A percentile compares a stretch with the other conserved stretches of the same genome.
These are phyloP conservation scores for Calcarisporium arbuscula DNA, from an alignment of 2,329 filamentous ascomycete genomes.

Conservation along the genomic window DNA sequence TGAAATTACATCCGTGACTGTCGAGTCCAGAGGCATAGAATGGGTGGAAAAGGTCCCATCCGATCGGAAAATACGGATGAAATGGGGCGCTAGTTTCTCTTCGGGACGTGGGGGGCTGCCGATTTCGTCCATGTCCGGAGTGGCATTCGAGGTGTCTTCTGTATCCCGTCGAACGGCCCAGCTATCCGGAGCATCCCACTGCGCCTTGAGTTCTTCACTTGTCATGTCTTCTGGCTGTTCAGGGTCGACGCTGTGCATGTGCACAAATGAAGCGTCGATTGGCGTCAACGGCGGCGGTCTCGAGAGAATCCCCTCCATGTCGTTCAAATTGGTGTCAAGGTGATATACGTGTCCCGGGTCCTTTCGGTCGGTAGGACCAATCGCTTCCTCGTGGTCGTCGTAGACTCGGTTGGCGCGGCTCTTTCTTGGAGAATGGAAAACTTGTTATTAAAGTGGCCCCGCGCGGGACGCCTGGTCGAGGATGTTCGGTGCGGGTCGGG, in stretches of 20 bases:
- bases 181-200: slow-evolving; percentile 92
- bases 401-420: slow-evolving; percentile 36
- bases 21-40: slow-evolving; percentile 75
- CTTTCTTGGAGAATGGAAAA: slow-evolving; percentile 57
- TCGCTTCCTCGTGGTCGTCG: slow-evolving; percentile 52
- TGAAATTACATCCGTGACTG: slow-evolving; percentile 79
- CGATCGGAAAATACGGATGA: slow-evolving; percentile 89
- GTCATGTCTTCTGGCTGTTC: slow-evolving; percentile 33
- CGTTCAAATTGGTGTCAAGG: slow-evolving; percentile 79
- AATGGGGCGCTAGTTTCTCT: slow-evolving; percentile 72
- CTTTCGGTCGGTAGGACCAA: slow-evolving; percentile 53
- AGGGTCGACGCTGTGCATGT: slow-evolving; percentile 34
- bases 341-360: slow-evolving; percentile 60
- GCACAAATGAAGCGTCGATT: slow-evolving; percentile 51
- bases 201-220: slow-evolving; percentile 31
- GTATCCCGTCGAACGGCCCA: slow-evolving; percentile 80
- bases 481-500: slow-evolving; percentile 23
- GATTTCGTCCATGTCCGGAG: slow-evolving; percentile 60
- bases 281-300: slow-evolving; percentile 65
- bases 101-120: slow-evolving; percentile 63
- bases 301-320: slow-evolving; percentile 88
- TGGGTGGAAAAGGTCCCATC: slow-evolving; percentile 94
- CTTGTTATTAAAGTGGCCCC: slow-evolving; percentile 55
- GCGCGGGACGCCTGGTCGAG: slow-evolving; percentile 20
- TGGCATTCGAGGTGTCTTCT: slow-evolving; percentile 55